Evolutionary conservation across 768 basidiomycete species (phyloP).

Genomic region (Clitopilus hobsonii): DNA sequence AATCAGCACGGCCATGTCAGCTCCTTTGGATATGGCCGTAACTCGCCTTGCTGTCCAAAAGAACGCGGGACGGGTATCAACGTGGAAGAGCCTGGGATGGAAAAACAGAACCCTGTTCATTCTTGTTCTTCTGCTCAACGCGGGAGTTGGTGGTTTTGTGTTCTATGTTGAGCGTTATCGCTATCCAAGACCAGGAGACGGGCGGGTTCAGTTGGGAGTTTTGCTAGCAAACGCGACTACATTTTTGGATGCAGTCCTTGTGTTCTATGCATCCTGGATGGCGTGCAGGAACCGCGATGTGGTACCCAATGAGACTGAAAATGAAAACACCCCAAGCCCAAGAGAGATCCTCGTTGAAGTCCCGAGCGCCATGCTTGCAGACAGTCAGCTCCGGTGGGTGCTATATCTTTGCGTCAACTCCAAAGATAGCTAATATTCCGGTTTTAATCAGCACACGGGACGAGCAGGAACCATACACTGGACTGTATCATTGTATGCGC

Average conservation of each 20-base stretch:
- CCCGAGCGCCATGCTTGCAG: too few species aligned
- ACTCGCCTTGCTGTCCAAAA: background rate
- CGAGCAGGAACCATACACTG: background rate
- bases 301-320: background rate
- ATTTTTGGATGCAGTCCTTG: background rate
- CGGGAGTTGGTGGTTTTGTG: too few species aligned
- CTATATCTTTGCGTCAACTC: too few species aligned
- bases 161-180: background rate
- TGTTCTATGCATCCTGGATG: background rate
- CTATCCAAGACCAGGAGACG: too few species aligned
- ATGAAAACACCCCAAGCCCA: background rate
- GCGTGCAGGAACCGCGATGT: background rate
- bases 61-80: background rate
- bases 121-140: background rate
- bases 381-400: too few species aligned
- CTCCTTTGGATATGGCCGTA: background rate
- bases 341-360: background rate
- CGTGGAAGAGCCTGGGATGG: background rate
- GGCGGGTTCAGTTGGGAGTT: too few species aligned
- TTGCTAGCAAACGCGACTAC: too few species aligned
- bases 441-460: background rate
- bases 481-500: constrained; percentile 6
- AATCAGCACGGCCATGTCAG: background rate
- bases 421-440: background rate
- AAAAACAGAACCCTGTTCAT: background rate